phyloP scores from a whole-genome alignment of 108 stramenopile species.

The Hondaea fermentalgiana region DNA sequence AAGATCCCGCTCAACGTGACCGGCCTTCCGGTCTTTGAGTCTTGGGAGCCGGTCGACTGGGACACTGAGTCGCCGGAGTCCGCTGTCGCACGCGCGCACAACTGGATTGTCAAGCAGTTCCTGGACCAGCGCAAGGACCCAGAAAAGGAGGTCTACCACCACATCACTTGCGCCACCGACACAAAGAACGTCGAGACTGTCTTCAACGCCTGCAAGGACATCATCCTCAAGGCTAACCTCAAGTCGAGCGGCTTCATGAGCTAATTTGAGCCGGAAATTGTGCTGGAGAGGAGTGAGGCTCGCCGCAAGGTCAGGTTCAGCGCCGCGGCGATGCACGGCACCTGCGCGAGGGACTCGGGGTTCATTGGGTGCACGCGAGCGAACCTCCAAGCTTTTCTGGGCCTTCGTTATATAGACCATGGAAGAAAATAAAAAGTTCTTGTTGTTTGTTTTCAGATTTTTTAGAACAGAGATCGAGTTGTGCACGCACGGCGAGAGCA shows the following conservation, averaged over 20 bases:
- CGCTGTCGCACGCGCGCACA: constrained; percentile 71
- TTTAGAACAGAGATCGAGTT: too few species aligned
- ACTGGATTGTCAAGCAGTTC: constrained; percentile 65
- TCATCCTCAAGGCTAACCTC: constrained; percentile 58
- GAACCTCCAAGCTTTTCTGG: too few species aligned
- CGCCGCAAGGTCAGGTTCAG: too few species aligned
- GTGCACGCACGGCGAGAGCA: too few species aligned
- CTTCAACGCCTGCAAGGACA: constrained; percentile 69
- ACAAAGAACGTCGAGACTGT: constrained; percentile 63
- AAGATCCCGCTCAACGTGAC: not conserved
- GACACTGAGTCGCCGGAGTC: constrained; percentile 39
- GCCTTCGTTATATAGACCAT: too few species aligned
- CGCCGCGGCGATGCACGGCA: too few species aligned
- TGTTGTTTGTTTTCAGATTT: too few species aligned
- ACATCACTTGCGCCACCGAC: constrained; percentile 64
- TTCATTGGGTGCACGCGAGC: too few species aligned
- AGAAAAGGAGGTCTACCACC: constrained; percentile 48
- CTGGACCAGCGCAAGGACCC: constrained; percentile 40
- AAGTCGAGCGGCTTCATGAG: constrained; percentile 43
- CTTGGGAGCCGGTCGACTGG: constrained; percentile 36
- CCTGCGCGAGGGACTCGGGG: too few species aligned
- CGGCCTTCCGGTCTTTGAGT: constrained; percentile 56
- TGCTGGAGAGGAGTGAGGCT: too few species aligned
- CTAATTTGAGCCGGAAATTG: not conserved
- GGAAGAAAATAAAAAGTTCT: too few species aligned